Base-by-base conservation (phyloP, 2,329 filamentous ascomycete genomes). In the Penicillium digitatum region DNA sequence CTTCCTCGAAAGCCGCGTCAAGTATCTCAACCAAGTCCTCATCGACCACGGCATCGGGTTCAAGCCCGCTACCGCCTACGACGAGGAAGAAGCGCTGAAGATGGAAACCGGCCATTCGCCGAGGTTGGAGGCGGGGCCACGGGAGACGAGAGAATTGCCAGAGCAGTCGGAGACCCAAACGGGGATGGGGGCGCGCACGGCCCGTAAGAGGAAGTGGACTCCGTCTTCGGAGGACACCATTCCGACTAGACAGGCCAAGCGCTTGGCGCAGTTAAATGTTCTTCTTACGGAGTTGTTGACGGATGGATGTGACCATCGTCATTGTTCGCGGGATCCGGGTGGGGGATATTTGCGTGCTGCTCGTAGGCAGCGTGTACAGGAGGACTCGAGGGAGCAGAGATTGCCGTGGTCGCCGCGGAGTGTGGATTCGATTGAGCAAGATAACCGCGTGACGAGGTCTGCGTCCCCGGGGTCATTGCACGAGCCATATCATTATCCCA, bases 1-100 rank as follows among this genome's bases (percentile, higher is more conserved):
- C 71, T 94, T 92, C 69, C 84, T 95, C 54, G 90, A 95, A 70
- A 88, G 85, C 29, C 81, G 90, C 58, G 82, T 94, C 43, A 81
- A 84, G 56, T 87, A 90, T 72, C 83, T 95, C 22, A 89, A 94
- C 70, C 78, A 79, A 18, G 74, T 92, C 24, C 81, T 95, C 27
- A 75, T 77, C 29, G 76, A 81, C 32, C 83, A 89, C 63, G 79
- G 80, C 38, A 82, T 94, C 52, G 48, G 82, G 6, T 90, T 87
- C 65, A 84, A 87, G 6, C 81, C 87, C 0, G 83, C 88, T 5
- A 71, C 78, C 22, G 72, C 79, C 60, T 84, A 92, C 61, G 83
- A 86, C 29, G 89, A 57, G 9, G 50, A 48, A 32, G 48, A 51
- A 4, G 32, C 47, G 1, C n/a, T 51, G 20, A 22, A 35, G 1